Conservation (phyloP, 495 filamentous ascomycete genomes). For the Clohesyomyces aquaticus region DNA sequence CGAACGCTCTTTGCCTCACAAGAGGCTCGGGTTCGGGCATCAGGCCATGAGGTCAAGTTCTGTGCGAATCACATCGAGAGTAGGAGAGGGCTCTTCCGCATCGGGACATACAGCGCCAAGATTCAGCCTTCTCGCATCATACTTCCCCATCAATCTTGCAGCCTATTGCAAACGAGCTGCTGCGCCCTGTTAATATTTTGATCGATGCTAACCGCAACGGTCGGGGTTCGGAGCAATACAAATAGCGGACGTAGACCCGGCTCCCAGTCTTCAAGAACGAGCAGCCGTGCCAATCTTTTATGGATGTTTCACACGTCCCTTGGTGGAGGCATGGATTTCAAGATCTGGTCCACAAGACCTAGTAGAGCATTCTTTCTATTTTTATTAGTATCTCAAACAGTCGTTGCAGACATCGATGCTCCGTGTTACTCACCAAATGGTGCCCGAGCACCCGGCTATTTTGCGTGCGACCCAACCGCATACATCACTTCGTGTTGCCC, state of each 20-base stretch:
- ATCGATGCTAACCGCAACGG: too few species aligned
- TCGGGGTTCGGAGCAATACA: too few species aligned
- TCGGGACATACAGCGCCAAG: background rate
- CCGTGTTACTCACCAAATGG: slow-evolving; percentile 22
- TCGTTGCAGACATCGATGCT: background rate
- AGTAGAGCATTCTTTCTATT: background rate
- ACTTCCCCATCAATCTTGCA: background rate
- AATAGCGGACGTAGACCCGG: too few species aligned
- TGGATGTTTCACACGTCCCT: background rate
- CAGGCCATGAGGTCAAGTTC: background rate
- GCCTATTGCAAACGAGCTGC: background rate
- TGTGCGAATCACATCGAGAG: slow-evolving; percentile 1
- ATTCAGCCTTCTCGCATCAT: slow-evolving; percentile 1
- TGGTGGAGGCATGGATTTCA: background rate
- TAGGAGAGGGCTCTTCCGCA: background rate
- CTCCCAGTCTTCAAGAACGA: too few species aligned
- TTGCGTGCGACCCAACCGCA: slow-evolving; percentile 19
- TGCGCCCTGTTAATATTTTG: background rate
- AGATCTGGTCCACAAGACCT: background rate
- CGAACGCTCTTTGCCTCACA: background rate
- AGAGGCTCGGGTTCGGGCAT: background rate
- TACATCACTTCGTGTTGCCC: slow-evolving; percentile 23
- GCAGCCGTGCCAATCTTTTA: too few species aligned
- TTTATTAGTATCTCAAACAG: background rate
- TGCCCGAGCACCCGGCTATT: slow-evolving; percentile 1